Base-by-base conservation (phyloP, 2,329 filamentous ascomycete genomes). In the Penicillium nordicum region DNA sequence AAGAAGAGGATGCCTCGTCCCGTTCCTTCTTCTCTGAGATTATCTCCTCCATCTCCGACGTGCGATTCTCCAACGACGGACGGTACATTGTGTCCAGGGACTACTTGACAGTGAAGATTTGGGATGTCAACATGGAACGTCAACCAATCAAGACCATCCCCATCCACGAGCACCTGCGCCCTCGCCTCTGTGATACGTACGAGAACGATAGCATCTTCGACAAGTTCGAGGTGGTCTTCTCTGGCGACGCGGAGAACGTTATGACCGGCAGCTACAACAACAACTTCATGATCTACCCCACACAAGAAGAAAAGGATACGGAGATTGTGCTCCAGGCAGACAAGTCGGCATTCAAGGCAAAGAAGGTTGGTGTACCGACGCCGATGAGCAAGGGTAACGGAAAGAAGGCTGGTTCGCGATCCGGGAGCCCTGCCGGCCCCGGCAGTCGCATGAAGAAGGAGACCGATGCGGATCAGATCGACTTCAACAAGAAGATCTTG, bases 221-320 rank as follows among this genome's bases (percentile, higher is more conserved):
- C 84, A 99, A 99, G 76, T 99, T 99, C 65, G 94, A 99, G 77
- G 94, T 99, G 41, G 93, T 97, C 50, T 99, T 99, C 79, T 97
- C 93, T 2, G 94, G 94, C 25, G 93, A 97, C 75, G 91, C 92
- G 38, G 95, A 96, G 82, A 97, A 99, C 68, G 94, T 97, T 64
- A 99, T 99, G 94, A 99, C 94, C 6, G 94, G 94, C 67, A 97
- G 92, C 73, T 99, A 99, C 82, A 99, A 99, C 83, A 99, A 99
- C 80, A 99, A 99, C 80, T 97, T 99, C 82, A 99, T 99, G 94
- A 99, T 99, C 71, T 99, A 97, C 75, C 94, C 94, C 5, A 94
- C 92, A 27, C 93, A 97, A 69, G 90, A 92, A 7, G 90, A 93
- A 64, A 95, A 95, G 78, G 94, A 99, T 73, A 93, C 93, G 3